These are phyloP conservation scores for Petunia hybrid DNA, from an alignment of 305 asterid genomes.

Conservation along the genomic window DNA sequence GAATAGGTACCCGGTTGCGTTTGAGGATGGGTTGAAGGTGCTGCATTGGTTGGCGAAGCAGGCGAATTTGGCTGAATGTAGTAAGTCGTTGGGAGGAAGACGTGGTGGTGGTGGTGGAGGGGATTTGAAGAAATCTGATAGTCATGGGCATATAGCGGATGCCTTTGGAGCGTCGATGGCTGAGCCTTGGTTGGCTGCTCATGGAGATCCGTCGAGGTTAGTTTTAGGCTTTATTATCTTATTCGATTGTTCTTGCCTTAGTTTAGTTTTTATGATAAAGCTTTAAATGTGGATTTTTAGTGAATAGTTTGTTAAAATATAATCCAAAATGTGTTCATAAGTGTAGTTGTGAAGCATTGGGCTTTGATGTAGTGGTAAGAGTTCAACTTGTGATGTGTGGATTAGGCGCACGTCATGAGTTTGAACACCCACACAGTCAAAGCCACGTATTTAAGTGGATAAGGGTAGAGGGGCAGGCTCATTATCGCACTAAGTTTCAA, in stretches of 20 bases:
- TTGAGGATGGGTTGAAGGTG: constrained; percentile 90
- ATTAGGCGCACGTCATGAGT: no score
- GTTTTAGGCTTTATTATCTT: constrained; percentile 31
- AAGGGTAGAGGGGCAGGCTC: no score
- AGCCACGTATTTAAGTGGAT: no score
- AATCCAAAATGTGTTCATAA: constrained; percentile 24
- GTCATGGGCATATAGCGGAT: constrained; percentile 70
- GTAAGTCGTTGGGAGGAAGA: constrained; percentile 62
- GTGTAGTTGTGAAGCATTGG: neutral
- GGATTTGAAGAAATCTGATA: constrained; percentile 65
- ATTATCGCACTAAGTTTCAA: no score
- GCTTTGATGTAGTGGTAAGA: no score
- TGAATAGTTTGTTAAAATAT: neutral
- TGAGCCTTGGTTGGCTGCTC: constrained; percentile 98
- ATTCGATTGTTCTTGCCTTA: neutral
- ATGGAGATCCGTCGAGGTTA: constrained; percentile 95
- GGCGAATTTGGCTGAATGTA: constrained; percentile 84
- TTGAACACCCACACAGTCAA: no score
- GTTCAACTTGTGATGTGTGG: no score
- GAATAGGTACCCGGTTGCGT: constrained; percentile 85
- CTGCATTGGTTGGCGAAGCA: constrained; percentile 93
- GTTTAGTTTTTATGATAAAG: neutral
- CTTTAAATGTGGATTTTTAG: neutral
- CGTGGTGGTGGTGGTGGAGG: constrained; percentile 34
- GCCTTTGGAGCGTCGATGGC: constrained; percentile 92